Evolutionary conservation across 495 filamentous ascomycete species (phyloP).

Genomic region (Pyronema omphalodes): DNA sequence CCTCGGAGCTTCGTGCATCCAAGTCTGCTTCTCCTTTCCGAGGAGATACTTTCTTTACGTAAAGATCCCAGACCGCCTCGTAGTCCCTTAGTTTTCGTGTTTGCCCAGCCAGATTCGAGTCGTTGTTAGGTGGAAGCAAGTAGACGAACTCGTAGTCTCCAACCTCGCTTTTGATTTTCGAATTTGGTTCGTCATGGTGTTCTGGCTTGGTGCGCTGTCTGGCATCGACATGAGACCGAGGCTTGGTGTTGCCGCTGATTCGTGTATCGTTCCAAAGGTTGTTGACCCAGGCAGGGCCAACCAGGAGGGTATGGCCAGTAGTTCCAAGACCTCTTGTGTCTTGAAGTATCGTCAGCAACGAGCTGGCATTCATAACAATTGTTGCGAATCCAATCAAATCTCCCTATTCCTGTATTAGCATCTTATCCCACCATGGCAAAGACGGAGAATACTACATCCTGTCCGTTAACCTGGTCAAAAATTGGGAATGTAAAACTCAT

Average conservation of each 20-base stretch:
- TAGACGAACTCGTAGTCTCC: constrained; percentile 19
- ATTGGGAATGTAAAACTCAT: constrained; percentile 45
- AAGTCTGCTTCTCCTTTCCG: constrained; percentile 17
- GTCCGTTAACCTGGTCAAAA: constrained; percentile 40
- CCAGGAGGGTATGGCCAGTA: constrained; percentile 38
- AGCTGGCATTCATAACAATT: constrained; percentile 35
- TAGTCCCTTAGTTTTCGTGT: constrained; percentile 15
- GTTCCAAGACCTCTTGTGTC: constrained; percentile 38
- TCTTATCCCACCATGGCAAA: constrained; percentile 37
- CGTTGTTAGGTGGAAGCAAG: constrained; percentile 16
- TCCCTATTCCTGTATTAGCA: constrained; percentile 22
- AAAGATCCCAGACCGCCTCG: constrained; percentile 11
- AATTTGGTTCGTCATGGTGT: background rate
- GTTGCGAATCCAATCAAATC: constrained; percentile 43
- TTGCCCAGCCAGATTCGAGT: constrained; percentile 9
- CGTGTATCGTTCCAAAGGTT: constrained; percentile 28
- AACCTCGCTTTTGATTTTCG: constrained; percentile 4
- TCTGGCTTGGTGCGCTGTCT: background rate
- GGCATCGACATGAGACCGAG: background rate
- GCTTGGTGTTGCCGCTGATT: background rate
- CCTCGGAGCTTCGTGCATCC: constrained; percentile 36
- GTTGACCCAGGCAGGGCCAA: constrained; percentile 34
- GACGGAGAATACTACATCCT: constrained; percentile 36
- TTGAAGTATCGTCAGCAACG: constrained; percentile 37
- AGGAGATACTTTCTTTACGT: constrained; percentile 8